A percentile compares a stretch with the other conserved stretches of the same genome.
Conservation (phyloP, 2,329 filamentous ascomycete species). For the Cladophialophora bantiana region DNA sequence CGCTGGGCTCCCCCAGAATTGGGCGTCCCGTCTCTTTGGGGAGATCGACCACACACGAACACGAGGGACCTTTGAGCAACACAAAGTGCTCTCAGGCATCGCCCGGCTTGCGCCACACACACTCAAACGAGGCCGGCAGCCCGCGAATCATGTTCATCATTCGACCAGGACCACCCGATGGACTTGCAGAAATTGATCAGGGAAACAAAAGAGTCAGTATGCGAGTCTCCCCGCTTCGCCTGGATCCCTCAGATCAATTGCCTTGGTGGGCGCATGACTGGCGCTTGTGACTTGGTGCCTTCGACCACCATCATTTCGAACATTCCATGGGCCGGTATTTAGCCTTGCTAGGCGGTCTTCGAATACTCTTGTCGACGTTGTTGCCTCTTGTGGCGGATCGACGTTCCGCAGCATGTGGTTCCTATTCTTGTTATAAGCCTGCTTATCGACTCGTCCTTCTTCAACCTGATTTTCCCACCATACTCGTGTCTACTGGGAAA, state of each 20-base stretch:
- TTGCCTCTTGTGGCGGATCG: constrained; percentile 10
- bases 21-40: constrained; percentile 11
- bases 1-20: constrained; percentile 3
- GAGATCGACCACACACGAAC: background rate
- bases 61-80: constrained; percentile 15
- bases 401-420: constrained; percentile 15
- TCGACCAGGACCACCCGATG: background rate
- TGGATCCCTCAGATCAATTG: constrained; percentile 11
- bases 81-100: constrained; percentile 20
- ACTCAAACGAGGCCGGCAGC: background rate
- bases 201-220: background rate
- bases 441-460: constrained; percentile 8
- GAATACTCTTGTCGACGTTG: background rate
- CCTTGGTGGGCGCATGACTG: constrained; percentile 27
- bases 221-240: constrained; percentile 4
- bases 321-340: constrained; percentile 19
- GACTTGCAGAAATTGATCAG: constrained; percentile 3
- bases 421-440: constrained; percentile 24
- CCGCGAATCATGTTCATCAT: constrained; percentile 20
- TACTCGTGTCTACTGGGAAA: background rate
- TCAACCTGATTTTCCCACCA: background rate
- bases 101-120: constrained; percentile 19
- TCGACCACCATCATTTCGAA: constrained; percentile 15
- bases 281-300: constrained; percentile 32
- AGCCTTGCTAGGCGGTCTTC: constrained; percentile 34